Percentiles rank a stretch among this genome's conserved stretches.
Evolutionary conservation across 2,329 filamentous ascomycete species (phyloP).

Genomic region (Aspergillus niger): DNA sequence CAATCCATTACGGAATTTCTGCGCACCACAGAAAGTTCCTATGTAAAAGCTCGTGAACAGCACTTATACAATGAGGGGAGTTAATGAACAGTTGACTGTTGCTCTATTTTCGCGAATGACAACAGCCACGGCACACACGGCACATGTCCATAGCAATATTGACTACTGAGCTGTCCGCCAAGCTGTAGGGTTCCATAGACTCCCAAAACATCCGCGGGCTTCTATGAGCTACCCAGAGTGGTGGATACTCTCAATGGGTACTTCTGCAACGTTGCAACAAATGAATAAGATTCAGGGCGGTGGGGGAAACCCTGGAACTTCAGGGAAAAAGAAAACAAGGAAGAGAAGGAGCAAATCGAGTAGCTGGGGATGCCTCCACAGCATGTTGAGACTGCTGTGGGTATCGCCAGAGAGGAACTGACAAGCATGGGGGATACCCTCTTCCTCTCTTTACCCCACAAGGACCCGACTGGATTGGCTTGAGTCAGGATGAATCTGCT

Average conservation of each 20-base stretch:
- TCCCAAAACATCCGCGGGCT: neutral
- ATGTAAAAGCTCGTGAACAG: neutral
- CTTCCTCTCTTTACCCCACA: neutral
- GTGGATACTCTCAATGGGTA: constrained; percentile 8
- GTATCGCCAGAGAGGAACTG: neutral
- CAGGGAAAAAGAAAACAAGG: neutral
- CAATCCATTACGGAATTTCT: neutral
- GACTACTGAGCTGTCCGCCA: neutral
- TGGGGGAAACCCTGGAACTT: neutral
- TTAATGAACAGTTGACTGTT: neutral
- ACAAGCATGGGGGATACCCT: neutral
- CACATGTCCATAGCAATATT: neutral
- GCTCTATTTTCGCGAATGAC: neutral
- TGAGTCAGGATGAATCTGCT: neutral
- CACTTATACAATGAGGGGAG: neutral
- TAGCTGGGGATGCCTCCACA: no score
- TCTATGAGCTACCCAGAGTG: constrained; percentile 10
- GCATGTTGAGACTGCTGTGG: neutral
- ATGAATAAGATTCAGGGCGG: constrained; percentile 1
- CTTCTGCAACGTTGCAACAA: constrained; percentile 16
- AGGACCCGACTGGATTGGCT: neutral
- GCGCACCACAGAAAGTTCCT: no score
- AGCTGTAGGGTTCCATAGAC: neutral
- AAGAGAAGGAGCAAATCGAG: neutral
- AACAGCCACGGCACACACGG: neutral